phyloP scores from a whole-genome alignment of 2,329 filamentous ascomycete species.

The Cladobotryum mycophilum region DNA sequence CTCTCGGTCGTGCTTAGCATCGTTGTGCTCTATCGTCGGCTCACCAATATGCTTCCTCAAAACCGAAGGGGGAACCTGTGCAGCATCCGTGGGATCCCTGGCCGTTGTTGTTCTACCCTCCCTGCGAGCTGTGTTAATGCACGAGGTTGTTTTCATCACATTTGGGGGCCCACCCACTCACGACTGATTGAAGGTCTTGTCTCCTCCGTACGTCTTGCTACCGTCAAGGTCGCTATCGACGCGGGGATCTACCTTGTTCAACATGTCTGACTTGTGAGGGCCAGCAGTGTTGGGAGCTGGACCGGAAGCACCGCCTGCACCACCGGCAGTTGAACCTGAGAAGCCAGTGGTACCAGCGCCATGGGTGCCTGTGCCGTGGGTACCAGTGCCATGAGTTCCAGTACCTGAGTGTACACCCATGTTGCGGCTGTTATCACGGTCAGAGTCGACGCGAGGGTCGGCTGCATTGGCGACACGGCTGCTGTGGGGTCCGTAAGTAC shows the following conservation, averaged over 20 bases:
- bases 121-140: conserved; percentile 5
- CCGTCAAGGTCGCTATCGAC: conserved; percentile 52
- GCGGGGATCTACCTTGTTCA: conserved; percentile 51
- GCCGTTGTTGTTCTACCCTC: background rate
- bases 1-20: conserved; percentile 36
- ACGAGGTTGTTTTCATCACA: background rate
- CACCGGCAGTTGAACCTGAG: background rate
- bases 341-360: conserved; percentile 5
- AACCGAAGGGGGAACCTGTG: conserved; percentile 52
- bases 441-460: conserved; percentile 45
- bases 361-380: background rate
- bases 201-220: conserved; percentile 46
- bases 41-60: conserved; percentile 41
- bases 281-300: conserved; percentile 30
- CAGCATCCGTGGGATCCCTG: conserved; percentile 48
- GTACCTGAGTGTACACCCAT: background rate
- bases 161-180: conserved; percentile 22
- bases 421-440: conserved; percentile 3
- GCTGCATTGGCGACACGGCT: conserved; percentile 40
- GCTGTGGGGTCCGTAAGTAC: conserved; percentile 36
- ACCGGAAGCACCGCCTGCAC: conserved; percentile 18
- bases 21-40: conserved; percentile 39
- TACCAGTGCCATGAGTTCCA: conserved; percentile 16
- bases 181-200: conserved; percentile 40
- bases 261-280: conserved; percentile 43